These are phyloP conservation scores for Zizania palustris DNA, from an alignment of 202 grass and related monocot species.

Conservation along the genomic window DNA sequence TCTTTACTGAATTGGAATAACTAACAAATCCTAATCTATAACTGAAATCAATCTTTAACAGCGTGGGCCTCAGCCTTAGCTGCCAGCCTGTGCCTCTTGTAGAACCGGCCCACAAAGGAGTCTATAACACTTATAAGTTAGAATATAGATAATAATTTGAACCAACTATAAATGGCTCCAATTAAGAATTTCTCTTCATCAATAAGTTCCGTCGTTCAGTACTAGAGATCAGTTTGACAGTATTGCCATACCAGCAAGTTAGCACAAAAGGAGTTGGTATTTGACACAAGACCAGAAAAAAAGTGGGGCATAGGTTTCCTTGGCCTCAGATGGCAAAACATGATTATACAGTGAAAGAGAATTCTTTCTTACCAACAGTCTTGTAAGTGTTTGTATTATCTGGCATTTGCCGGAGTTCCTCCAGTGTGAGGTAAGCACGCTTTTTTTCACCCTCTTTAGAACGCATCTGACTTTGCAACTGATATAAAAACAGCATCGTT, in stretches of 20 bases:
- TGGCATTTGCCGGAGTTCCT: constrained; percentile 80
- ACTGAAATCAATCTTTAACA: no score
- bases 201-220: neutral
- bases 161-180: constrained; percentile 7
- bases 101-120: no score
- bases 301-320: neutral
- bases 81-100: no score
- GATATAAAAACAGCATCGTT: constrained; percentile 39
- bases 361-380: constrained; percentile 66
- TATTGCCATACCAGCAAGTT: constrained; percentile 4
- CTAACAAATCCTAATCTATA: no score
- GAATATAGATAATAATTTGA: constrained; percentile 4
- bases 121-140: no score
- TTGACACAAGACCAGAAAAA: constrained; percentile 14
- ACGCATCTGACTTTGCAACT: constrained; percentile 77
- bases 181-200: neutral
- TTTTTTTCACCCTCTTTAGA: constrained; percentile 91
- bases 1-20: no score
- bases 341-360: constrained; percentile 28
- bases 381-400: constrained; percentile 93
- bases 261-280: constrained; percentile 19
- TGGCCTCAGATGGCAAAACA: constrained; percentile 31
- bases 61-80: no score
- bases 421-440: constrained; percentile 81
- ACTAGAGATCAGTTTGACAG: neutral